Evolutionary conservation across 345 rosid species (phyloP), one percentile per base, ranked within the genome.

Genomic region (Bruguiera parviflora): DNA sequence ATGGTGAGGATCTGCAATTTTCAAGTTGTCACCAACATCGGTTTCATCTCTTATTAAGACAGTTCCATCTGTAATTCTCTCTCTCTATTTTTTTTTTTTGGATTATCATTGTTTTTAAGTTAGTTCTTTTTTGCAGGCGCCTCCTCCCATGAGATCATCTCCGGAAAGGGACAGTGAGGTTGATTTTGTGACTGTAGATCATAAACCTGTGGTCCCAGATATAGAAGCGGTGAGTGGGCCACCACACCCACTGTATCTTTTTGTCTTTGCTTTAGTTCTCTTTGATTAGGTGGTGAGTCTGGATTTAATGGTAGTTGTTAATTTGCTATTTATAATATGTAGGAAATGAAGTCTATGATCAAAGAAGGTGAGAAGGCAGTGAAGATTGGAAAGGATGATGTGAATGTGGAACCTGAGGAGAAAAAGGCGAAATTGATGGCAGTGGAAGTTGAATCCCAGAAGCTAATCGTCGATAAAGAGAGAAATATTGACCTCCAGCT

Each of bases 111-210:
- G 9, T 0, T 4, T 19, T 47, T 49, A 46, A 43, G n/a, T 6
- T 63, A 51, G 58, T 65, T 22, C 47, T 59, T 52, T 24, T 39
- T 39, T 39, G 46, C 75, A 96, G 99, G 97, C 97, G 49, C 89
- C 93, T 67, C 98, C 96, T 53, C 92, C 96, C 63, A 79, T 77
- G 57, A 85, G 91, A 85, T 85, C 96, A 10, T 88, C 97, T 24
- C 92, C 92, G 57, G 99, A 90, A 75, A 86, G 96, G 77, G 94
- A 82, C 71, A 88, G 57, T 61, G 94, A 82, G 74, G 66, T 70
- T 74, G 86, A 86, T 70, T 79, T 78, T 79, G 85, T 79, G 86
- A 85, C 86, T 19, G 81, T 75, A 59, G 92, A 86, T 81, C 92
- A 83, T n/a, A 88, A 80, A 83, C 71, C 88, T 70, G 37, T 66